Base-by-base conservation (phyloP, 331 rosid genomes). In the Quercus tomentella region DNA sequence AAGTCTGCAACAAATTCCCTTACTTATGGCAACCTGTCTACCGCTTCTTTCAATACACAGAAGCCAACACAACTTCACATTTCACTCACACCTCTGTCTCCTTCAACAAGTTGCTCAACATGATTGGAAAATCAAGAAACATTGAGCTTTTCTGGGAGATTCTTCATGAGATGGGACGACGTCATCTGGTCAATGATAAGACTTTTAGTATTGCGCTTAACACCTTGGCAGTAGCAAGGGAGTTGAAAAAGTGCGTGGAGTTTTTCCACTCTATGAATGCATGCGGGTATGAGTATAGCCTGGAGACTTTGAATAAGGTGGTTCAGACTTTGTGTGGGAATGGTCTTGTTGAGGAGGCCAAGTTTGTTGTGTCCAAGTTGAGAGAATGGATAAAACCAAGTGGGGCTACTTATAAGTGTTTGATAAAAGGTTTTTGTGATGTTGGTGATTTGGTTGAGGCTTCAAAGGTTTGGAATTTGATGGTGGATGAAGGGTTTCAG, bases 381-480 rank as follows among this genome's bases (percentile, higher is more conserved):
- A 89, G 66, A 58, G 96, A 91, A 72, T 83, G 74, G 80, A 81
- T 90, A 70, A 61, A 74, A 77, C 88, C 74, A 33, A 74, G 92
- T 78, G 91, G 87, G 79, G 80, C 74, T 6, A 90, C 88, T 65
- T 92, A 87, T 21, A 84, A 65, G 82, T 72, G 30, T 65, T 83
- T 90, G 92, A 80, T 92, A 62, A 25, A 63, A 14, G 96, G 97
- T 30, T 92, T 78, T 21, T 94, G 94, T 61, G 90, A 87, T 18
- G 84, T 77, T 41, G 94, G 97, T 43, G 91, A 91, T 77, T 74
- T 94, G 77, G 73, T 91, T 70, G 97, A 92, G 80, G 97, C 94
- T 76, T 89, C 96, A 0, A 94, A 88, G 76, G 8, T 91, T 55
- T 92, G 98, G 97, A 94, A 94, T 60, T 83, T 87, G 81, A 94